Evolutionary conservation across 2,329 filamentous ascomycete genomes (phyloP), one percentile per base, ranked within the genome.

Genomic region (Xylaria sp.): DNA sequence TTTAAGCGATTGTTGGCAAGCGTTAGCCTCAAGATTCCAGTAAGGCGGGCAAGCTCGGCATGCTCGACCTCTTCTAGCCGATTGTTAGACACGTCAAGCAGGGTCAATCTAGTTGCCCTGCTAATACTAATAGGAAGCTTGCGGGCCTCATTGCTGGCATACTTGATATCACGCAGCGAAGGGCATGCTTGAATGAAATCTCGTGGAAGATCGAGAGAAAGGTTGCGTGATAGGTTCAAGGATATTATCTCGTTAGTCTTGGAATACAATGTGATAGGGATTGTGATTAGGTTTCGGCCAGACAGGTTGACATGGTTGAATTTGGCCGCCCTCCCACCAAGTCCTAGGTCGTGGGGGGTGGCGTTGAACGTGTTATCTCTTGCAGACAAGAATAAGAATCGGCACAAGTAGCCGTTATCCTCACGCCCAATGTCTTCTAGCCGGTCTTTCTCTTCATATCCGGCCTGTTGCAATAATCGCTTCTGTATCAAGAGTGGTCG

Each of bases 181-280:
- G 90, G 88, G 78, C 95, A 99, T 28, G 92, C 91, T 75, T 96
- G 92, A 58, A 99, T 94, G 74, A 99, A 99, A 76, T 99, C 95
- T 73, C 93, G 92, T 0, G 95, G 95, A 14, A 99, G 89, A 71
- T 97, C 92, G 28, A 99, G 83, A 0, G 93, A 95, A 46, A 98
- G 80, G 70, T 99, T 99, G 38, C 92, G 87, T 1, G 95, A 98
- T 9, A 99, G 82, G 73, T 99, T 98, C 40, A 99, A 84, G 0
- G 93, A 96, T 58, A 96, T 94, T 69, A 99, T 98, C 73, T 99
- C 95, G 11, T 87, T 84, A 0, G 94, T 92, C 75, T 93, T 96
- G 64, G 92, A 92, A 77, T 98, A 98, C 11, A 99, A 86, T 0
- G 90, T 90, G 69, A 99, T 97, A 3, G 95, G 95, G 57, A 99